A percentile compares a stretch with the other conserved stretches of the same genome.
Evolutionary conservation across 2,329 filamentous ascomycete genomes (phyloP).

Genomic region (Botrytis tulipae): DNA sequence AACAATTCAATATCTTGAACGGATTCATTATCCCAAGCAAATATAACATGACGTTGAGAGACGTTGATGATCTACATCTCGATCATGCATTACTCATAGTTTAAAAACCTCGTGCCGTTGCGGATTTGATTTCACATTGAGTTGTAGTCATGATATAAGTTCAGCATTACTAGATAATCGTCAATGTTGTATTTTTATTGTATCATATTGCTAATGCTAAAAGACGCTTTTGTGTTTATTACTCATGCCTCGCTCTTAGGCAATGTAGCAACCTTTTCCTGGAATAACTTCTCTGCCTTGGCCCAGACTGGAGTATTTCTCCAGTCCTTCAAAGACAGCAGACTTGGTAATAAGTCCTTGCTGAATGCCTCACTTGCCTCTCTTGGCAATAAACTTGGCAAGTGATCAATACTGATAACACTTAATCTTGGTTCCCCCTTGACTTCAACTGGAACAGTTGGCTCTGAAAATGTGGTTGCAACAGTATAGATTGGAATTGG

Average conservation of each 20-base stretch:
- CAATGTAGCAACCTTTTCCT: conserved; percentile 73
- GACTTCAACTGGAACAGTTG: conserved; percentile 74
- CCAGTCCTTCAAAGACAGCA: conserved; percentile 76
- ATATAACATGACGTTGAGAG: not conserved
- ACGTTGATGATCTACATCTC: not conserved
- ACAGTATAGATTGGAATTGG: conserved; percentile 78
- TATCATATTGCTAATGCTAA: not conserved
- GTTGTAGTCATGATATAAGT: not conserved
- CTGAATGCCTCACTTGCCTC: conserved; percentile 88
- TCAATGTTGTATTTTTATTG: not conserved
- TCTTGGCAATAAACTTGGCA: conserved; percentile 78
- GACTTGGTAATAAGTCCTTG: conserved; percentile 70
- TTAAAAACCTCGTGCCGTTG: not conserved
- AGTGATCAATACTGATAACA: conserved; percentile 86
- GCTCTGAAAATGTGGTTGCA: conserved; percentile 83
- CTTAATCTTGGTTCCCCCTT: conserved; percentile 57
- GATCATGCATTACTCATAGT: not conserved
- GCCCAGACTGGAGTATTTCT: conserved; percentile 75
- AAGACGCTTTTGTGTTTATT: not conserved
- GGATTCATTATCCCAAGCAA: not conserved
- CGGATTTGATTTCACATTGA: not conserved
- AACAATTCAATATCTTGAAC: not conserved
- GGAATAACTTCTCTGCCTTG: conserved; percentile 78
- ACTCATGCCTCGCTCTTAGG: conserved; percentile 42
- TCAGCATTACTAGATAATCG: not conserved